A percentile compares a stretch with the other conserved stretches of the same genome.
Evolutionary conservation across 345 rosid genomes (phyloP).

Genomic region (Cardamine resedifolia): DNA sequence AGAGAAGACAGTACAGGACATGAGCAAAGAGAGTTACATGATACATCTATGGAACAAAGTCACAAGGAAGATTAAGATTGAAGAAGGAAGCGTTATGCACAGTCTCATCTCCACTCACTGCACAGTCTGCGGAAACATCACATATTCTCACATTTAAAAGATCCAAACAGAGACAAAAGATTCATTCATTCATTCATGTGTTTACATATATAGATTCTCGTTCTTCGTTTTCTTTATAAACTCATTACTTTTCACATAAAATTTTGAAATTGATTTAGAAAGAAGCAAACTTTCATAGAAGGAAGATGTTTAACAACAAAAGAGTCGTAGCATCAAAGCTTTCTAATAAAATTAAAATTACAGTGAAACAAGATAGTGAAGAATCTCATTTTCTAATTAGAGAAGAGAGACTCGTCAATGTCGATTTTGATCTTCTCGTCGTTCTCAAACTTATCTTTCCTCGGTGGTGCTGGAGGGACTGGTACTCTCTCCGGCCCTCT

Average conservation of each 20-base stretch:
- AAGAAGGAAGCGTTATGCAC: conserved; percentile 51
- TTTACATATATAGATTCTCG: neutral
- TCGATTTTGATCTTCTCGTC: conserved; percentile 61
- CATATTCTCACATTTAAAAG: conserved; percentile 16
- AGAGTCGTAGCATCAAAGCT: conserved; percentile 31
- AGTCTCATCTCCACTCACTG: conserved; percentile 50
- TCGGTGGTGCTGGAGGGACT: conserved; percentile 65
- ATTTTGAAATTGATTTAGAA: neutral
- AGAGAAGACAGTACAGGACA: conserved; percentile 30
- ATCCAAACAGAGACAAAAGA: conserved; percentile 16
- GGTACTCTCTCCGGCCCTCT: conserved; percentile 77
- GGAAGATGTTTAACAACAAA: conserved; percentile 37
- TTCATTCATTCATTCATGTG: conserved; percentile 22
- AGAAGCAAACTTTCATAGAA: conserved; percentile 22
- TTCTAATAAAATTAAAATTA: conserved; percentile 9
- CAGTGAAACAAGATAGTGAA: conserved; percentile 17
- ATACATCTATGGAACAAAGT: conserved; percentile 61
- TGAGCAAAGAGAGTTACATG: conserved; percentile 40
- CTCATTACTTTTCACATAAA: neutral
- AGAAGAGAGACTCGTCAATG: conserved; percentile 68
- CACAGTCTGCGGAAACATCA: conserved; percentile 41
- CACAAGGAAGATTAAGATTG: conserved; percentile 43
- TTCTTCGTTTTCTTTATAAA: neutral
- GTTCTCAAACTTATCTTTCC: conserved; percentile 63
- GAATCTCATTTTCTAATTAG: conserved; percentile 38